Conservation (phyloP, 2,329 filamentous ascomycete genomes). For the Endoconidiophora polonica region DNA sequence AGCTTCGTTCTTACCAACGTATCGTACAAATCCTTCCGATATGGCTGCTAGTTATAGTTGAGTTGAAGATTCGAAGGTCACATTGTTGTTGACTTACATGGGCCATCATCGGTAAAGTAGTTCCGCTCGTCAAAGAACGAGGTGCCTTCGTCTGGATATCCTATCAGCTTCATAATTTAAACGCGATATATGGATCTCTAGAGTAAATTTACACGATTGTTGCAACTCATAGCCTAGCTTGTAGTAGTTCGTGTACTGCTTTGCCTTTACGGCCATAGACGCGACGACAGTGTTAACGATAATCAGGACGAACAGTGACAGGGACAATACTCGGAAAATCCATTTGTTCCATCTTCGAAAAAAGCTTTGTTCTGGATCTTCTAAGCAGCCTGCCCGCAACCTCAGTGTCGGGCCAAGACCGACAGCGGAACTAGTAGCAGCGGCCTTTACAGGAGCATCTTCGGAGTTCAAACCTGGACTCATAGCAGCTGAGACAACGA, state of each 20-base stretch:
- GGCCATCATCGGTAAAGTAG: slow-evolving; percentile 35
- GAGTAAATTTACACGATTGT: not conserved
- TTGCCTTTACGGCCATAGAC: not conserved
- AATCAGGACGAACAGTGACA: not conserved
- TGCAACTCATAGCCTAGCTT: not conserved
- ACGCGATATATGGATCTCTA: too few relatives aligned
- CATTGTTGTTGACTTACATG: slow-evolving; percentile 19
- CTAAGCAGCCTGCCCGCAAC: too few relatives aligned
- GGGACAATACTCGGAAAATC: not conserved
- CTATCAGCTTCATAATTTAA: not conserved
- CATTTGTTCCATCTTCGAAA: slow-evolving; percentile 2
- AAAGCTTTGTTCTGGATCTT: not conserved
- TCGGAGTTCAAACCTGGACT: too few relatives aligned
- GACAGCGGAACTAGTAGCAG: too few relatives aligned
- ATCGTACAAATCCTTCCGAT: not conserved
- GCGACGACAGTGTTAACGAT: not conserved
- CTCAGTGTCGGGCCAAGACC: too few relatives aligned
- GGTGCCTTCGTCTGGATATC: slow-evolving; percentile 27
- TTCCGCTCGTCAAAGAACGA: slow-evolving; percentile 39
- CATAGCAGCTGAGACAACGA: too few relatives aligned
- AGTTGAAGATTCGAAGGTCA: not conserved
- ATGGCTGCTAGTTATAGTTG: not conserved
- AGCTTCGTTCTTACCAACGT: not conserved
- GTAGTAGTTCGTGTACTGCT: slow-evolving; percentile 2
- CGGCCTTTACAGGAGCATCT: too few relatives aligned